Conservation (phyloP, 192 early-diverging fungal species). For the Obelidium mucronatum region DNA sequence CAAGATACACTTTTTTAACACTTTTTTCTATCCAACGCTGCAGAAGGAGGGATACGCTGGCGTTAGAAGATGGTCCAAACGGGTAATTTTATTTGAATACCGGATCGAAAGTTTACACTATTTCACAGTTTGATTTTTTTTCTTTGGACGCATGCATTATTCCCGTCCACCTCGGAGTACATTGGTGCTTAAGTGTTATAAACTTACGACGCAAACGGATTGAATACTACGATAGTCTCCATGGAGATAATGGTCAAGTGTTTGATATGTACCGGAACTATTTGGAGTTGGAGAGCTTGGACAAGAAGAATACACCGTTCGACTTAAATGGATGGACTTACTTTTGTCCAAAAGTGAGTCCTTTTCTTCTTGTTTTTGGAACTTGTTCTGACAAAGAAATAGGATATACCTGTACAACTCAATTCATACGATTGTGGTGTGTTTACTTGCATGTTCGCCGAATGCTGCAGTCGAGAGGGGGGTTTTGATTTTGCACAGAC, state of each 20-base stretch:
- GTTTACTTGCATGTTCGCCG: constrained; percentile 89
- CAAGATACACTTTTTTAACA: constrained; percentile 86
- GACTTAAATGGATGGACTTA: constrained; percentile 74
- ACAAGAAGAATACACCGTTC: constrained; percentile 73
- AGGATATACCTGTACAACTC: constrained; percentile 81
- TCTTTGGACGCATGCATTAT: constrained; percentile 77
- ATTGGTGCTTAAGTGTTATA: constrained; percentile 77
- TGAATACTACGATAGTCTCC: constrained; percentile 86
- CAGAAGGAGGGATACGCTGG: constrained; percentile 71
- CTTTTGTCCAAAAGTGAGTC: constrained; percentile 53
- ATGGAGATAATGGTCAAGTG: constrained; percentile 65
- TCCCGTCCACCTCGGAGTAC: constrained; percentile 81
- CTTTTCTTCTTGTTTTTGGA: not conserved
- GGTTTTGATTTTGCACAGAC: constrained; percentile 76
- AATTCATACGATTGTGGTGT: constrained; percentile 97
- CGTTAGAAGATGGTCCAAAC: constrained; percentile 85
- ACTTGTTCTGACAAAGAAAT: constrained; percentile 1
- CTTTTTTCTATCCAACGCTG: constrained; percentile 86
- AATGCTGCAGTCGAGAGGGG: constrained; percentile 64
- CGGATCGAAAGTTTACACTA: not conserved
- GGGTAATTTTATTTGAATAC: constrained; percentile 34
- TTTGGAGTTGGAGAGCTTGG: constrained; percentile 70
- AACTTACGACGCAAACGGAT: constrained; percentile 68
- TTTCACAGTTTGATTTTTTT: constrained; percentile 70
- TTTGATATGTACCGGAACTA: constrained; percentile 69